Base-by-base conservation (phyloP, 2,329 filamentous ascomycete genomes). In the Ophiostoma pallidulum region DNA sequence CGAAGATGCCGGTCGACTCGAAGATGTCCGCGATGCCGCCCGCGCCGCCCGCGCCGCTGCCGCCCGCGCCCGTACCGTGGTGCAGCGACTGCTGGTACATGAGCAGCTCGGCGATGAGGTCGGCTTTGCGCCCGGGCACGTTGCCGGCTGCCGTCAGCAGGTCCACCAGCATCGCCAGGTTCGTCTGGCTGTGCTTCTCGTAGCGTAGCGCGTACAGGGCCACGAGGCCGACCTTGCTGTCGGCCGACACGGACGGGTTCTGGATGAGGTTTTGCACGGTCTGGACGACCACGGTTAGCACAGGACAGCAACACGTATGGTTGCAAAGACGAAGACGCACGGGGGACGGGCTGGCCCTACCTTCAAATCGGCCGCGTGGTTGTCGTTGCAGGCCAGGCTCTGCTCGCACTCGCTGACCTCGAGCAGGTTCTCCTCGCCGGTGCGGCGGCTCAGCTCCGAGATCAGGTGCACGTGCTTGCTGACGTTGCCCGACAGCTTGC, bases 401-500 rank as follows among this genome's bases (percentile, higher is more conserved):
- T 98, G 92, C 66, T 98, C 92, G 40, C 97, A 74, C 69, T 98
- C 92, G 65, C 89, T 95, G 49, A 97, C 89, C 64, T 98, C 92
- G n/a, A 98, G 73, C 33, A 98, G 67, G 56, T 81, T 88, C 57
- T 97, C 86, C 33, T 84, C 80, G 7, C 84, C 86, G 13, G 98
- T 90, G 48, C 86, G 80, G 49, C 91, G 78, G 63, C 89, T 96
- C 35, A 98, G 74, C 62, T 98, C 94, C 1, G 89, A 89, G 19
- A 98, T 92, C 19, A 98, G 71, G 0, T 92, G 95, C 49, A 98
- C 94, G 62, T 98, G 92, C 62, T 98, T 98, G 68, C 90, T 97
- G 46, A 98, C 92, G 57, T 98, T 98, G 32, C 92, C 90, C 2
- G 92, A 96, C 1, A 98, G 78, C 60, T 96, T 94, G 50, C 92